Conservation (phyloP, 1,139 yeast genomes). For the Candida sanyaensis region DNA sequence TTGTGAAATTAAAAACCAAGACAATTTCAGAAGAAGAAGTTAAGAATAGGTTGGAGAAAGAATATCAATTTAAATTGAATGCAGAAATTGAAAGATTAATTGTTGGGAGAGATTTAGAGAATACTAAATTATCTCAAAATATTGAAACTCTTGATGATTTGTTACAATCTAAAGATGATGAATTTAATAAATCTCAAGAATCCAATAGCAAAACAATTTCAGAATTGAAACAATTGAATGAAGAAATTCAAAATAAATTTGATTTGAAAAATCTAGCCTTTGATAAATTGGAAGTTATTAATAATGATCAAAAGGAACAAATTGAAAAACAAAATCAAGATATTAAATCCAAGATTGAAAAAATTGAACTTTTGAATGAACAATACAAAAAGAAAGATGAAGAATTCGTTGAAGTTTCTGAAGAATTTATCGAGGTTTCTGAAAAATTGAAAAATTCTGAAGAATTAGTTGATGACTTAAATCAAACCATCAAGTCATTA, state of each 20-base stretch:
- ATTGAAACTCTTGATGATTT: conserved; percentile 6
- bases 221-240: conserved; percentile 9
- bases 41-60: conserved; percentile 17
- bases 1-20: background rate
- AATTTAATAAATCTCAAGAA: conserved; percentile 5
- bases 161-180: conserved; percentile 6
- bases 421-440: conserved; percentile 8
- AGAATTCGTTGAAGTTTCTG: conserved; percentile 7
- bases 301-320: conserved; percentile 6
- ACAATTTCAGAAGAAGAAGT: conserved; percentile 1
- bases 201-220: conserved; percentile 13
- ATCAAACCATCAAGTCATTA: conserved; percentile 8
- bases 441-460: conserved; percentile 8
- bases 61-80: conserved; percentile 31
- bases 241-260: conserved; percentile 6
- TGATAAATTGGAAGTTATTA: conserved; percentile 5
- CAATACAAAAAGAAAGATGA: conserved; percentile 3
- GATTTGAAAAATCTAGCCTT: conserved; percentile 3
- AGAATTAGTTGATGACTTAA: conserved; percentile 7
- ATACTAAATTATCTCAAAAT: conserved; percentile 15
- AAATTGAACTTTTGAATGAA: conserved; percentile 5
- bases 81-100: conserved; percentile 29
- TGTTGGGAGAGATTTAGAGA: conserved; percentile 27
- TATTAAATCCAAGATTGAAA: background rate
- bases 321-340: conserved; percentile 8